Evolutionary conservation across 768 basidiomycete genomes (phyloP).

Genomic region (Suillus occidentalis): DNA sequence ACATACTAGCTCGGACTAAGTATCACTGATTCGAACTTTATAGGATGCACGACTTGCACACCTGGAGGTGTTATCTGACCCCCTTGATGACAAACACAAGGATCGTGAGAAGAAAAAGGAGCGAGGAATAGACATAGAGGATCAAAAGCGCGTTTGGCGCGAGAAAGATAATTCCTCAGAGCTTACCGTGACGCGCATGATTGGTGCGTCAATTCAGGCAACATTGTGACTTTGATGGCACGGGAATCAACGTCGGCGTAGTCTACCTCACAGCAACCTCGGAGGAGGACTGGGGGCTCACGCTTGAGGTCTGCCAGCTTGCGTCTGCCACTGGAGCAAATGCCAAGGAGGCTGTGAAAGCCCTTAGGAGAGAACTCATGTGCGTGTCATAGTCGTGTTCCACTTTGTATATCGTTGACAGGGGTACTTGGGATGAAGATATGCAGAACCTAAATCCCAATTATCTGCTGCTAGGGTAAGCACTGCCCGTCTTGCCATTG

Average conservation of each 20-base stretch:
- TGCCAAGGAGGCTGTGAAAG: conserved; percentile 83
- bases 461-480: conserved; percentile 75
- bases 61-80: too few relatives aligned
- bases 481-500: conserved; percentile 9
- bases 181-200: conserved; percentile 57
- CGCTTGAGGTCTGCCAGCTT: conserved; percentile 83
- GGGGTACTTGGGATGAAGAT: conserved; percentile 39
- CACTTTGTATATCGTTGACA: not conserved
- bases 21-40: too few relatives aligned
- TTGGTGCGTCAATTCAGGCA: conserved; percentile 43
- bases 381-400: conserved; percentile 29
- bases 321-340: conserved; percentile 68
- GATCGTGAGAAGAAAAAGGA: conserved; percentile 17
- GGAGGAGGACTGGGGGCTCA: conserved; percentile 78
- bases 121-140: conserved; percentile 38
- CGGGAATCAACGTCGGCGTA: conserved; percentile 23
- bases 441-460: conserved; percentile 73
- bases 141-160: conserved; percentile 27
- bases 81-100: too few relatives aligned
- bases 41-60: too few relatives aligned
- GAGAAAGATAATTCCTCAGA: conserved; percentile 52
- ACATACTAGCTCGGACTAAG: too few relatives aligned
- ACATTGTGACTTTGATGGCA: not conserved
- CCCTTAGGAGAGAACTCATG: conserved; percentile 85
- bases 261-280: conserved; percentile 74